Percentiles rank a stretch among this genome's conserved stretches.
Conservation (phyloP, 352 stramenopile species). For the Phytophthora sp. region DNA sequence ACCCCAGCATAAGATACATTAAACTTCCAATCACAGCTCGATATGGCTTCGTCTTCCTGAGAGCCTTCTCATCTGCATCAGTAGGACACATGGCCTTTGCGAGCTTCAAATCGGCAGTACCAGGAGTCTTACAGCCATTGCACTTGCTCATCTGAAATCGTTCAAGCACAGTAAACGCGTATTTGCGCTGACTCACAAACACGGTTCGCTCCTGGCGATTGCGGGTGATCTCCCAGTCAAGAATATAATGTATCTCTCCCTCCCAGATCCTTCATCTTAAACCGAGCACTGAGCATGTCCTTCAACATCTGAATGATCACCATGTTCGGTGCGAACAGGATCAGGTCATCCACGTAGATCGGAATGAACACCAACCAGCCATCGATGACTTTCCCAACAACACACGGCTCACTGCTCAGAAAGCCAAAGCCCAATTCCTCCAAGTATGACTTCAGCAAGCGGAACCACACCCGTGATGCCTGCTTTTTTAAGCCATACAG, state of each 20-base stretch:
- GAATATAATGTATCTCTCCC: constrained; percentile 25
- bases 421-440: no score
- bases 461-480: no score
- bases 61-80: background rate
- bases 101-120: constrained; percentile 15
- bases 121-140: constrained; percentile 20
- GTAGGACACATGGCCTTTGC: constrained; percentile 27
- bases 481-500: no score
- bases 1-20: constrained; percentile 26
- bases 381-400: no score
- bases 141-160: constrained; percentile 25
- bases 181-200: constrained; percentile 25
- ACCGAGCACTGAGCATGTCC: no score
- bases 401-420: no score
- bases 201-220: constrained; percentile 12
- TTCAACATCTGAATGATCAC: no score
- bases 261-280: constrained; percentile 32
- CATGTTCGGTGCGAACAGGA: no score
- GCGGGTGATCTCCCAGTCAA: constrained; percentile 25
- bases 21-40: constrained; percentile 7
- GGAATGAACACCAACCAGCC: no score
- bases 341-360: no score
- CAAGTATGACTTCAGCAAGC: no score
- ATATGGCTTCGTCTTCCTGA: constrained; percentile 15
- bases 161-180: constrained; percentile 16